phyloP scores from a whole-genome alignment of 345 rosid genomes.

The Murraya koenigii region DNA sequence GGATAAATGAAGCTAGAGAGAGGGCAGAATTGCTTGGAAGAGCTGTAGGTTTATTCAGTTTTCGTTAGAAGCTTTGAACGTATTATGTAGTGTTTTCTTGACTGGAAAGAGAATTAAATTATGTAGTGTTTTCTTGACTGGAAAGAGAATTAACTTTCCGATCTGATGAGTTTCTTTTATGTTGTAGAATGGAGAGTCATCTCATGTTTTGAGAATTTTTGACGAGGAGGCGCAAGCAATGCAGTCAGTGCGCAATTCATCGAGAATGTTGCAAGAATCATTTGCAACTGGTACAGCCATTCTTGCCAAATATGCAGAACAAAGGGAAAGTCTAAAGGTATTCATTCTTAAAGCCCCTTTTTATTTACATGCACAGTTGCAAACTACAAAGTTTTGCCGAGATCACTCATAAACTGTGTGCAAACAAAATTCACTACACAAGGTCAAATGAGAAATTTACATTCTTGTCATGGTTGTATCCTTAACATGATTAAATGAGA shows the following conservation, averaged over 20 bases:
- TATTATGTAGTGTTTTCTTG: neutral
- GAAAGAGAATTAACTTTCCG: neutral
- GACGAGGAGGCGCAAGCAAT: slow-evolving; percentile 94
- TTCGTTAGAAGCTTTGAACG: neutral
- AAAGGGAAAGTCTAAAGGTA: slow-evolving; percentile 93
- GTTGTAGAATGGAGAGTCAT: slow-evolving; percentile 71
- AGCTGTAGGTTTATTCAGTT: slow-evolving; percentile 43
- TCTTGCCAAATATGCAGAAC: slow-evolving; percentile 82
- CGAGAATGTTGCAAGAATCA: slow-evolving; percentile 81
- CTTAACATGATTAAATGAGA: neutral
- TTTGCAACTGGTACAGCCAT: slow-evolving; percentile 76
- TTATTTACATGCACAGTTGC: neutral
- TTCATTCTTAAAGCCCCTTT: neutral
- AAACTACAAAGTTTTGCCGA: neutral
- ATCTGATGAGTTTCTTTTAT: slow-evolving; percentile 1
- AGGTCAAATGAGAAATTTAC: neutral
- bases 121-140: neutral
- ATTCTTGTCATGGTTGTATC: slow-evolving; percentile 2
- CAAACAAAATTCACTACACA: neutral
- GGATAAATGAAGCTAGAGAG: slow-evolving; percentile 75
- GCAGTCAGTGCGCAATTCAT: slow-evolving; percentile 79
- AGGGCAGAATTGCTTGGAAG: slow-evolving; percentile 83
- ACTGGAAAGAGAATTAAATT: neutral
- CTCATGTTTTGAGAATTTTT: slow-evolving; percentile 77
- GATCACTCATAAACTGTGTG: neutral